Conservation (phyloP, 2,329 filamentous ascomycete species). For the Thielaviopsis cerberus region DNA sequence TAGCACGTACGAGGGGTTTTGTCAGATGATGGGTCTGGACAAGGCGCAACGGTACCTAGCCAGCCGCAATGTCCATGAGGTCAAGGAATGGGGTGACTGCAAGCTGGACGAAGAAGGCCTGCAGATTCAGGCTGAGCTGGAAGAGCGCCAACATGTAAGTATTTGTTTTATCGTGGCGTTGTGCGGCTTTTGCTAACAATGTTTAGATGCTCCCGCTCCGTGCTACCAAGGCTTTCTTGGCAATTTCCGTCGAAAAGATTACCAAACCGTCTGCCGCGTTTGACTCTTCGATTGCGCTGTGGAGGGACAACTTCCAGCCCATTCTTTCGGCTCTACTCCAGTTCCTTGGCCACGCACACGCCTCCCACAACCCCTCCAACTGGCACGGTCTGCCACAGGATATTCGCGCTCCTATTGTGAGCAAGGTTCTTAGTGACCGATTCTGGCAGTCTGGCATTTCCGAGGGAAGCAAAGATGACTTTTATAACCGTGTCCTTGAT, state of each 20-base stretch:
- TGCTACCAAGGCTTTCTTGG: slow-evolving; percentile 78
- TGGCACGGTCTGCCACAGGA: slow-evolving; percentile 63
- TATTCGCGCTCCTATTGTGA: slow-evolving; percentile 52
- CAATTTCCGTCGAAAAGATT: slow-evolving; percentile 77
- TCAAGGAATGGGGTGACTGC: slow-evolving; percentile 67
- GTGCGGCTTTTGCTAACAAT: background rate
- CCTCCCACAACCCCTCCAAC: slow-evolving; percentile 70
- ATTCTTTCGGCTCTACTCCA: slow-evolving; percentile 77
- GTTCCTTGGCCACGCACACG: slow-evolving; percentile 75
- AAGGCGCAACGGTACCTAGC: slow-evolving; percentile 66
- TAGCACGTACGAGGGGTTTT: slow-evolving; percentile 63
- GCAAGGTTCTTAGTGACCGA: slow-evolving; percentile 71
- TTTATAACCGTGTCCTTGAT: slow-evolving; percentile 77
- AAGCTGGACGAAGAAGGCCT: slow-evolving; percentile 63
- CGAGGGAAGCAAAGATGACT: slow-evolving; percentile 85
- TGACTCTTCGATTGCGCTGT: slow-evolving; percentile 59
- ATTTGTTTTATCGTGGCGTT: background rate
- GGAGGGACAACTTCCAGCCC: slow-evolving; percentile 62
- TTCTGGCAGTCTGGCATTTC: slow-evolving; percentile 99
- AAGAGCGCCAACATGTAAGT: slow-evolving; percentile 50
- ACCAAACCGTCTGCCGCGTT: slow-evolving; percentile 56
- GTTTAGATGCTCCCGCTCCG: slow-evolving; percentile 54
- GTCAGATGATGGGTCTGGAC: slow-evolving; percentile 57
- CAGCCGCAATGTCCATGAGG: slow-evolving; percentile 50
- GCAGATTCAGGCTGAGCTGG: slow-evolving; percentile 58